A percentile compares a stretch with the other conserved stretches of the same genome.
Evolutionary conservation across 148 eudicot species (phyloP).

Genomic region (Cornus kousa): DNA sequence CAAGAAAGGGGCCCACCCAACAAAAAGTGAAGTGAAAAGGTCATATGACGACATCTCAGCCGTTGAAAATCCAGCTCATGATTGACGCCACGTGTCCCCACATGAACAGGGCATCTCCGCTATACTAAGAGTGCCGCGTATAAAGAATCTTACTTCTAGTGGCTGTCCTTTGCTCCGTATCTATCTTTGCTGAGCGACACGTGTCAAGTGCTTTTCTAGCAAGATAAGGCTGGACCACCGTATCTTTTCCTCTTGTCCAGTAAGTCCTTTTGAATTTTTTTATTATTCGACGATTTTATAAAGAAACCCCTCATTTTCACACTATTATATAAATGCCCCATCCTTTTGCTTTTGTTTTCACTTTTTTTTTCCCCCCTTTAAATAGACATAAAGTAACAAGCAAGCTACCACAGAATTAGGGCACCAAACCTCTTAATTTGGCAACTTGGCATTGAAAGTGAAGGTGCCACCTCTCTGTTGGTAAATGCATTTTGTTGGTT

Average conservation of each 20-base stretch:
- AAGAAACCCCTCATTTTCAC: too few relatives aligned
- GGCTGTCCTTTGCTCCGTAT: conserved; percentile 15
- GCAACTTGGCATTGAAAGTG: too few relatives aligned
- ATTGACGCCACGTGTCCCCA: conserved; percentile 11
- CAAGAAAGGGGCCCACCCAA: conserved; percentile 4
- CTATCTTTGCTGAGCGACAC: neutral
- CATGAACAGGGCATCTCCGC: conserved; percentile 1
- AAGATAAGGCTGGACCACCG: conserved; percentile 17
- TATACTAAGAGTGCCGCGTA: neutral
- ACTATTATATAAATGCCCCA: too few relatives aligned
- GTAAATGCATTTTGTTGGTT: too few relatives aligned
- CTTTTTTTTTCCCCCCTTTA: too few relatives aligned
- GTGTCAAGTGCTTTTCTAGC: neutral
- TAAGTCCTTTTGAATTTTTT: too few relatives aligned
- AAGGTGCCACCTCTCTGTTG: too few relatives aligned
- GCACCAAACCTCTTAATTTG: too few relatives aligned
- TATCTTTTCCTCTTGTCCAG: neutral
- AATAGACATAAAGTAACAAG: too few relatives aligned
- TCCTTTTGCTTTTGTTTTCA: too few relatives aligned
- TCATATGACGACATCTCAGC: neutral
- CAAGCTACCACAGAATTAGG: too few relatives aligned
- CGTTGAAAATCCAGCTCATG: conserved; percentile 2
- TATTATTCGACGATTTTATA: too few relatives aligned
- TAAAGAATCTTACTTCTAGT: conserved; percentile 8
- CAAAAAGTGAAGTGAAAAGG: conserved; percentile 16